A percentile compares a stretch with the other conserved stretches of the same genome.
Evolutionary conservation across 768 basidiomycete genomes (phyloP).

Genomic region (Hericium alpestre): DNA sequence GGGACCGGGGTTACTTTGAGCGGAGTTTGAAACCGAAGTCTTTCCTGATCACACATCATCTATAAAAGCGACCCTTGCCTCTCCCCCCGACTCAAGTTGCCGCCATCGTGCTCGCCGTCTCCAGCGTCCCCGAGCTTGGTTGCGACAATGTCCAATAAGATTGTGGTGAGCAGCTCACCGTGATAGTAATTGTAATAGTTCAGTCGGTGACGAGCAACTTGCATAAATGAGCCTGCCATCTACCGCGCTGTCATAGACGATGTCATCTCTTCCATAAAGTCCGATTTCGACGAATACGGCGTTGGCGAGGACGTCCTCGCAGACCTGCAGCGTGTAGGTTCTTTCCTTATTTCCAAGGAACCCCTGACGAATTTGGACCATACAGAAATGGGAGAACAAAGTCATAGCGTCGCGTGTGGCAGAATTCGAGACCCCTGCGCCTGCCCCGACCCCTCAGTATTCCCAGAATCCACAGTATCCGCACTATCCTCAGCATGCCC

Average conservation of each 20-base stretch:
- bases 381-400: conserved; percentile 93
- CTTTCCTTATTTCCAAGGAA: conserved; percentile 6
- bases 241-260: conserved; percentile 97
- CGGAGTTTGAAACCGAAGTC: conserved; percentile 35
- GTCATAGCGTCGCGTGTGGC: conserved; percentile 91
- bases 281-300: conserved; percentile 95
- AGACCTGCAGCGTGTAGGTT: conserved; percentile 79
- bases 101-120: conserved; percentile 19
- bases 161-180: conserved; percentile 87
- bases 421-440: conserved; percentile 62
- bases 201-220: conserved; percentile 39
- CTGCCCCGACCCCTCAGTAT: conserved; percentile 36
- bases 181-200: conserved; percentile 45
- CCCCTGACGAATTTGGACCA: conserved; percentile 5
- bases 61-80: conserved; percentile 31
- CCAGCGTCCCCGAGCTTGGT: conserved; percentile 19
- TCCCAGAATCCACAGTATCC: conserved; percentile 30
- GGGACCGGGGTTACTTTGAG: conserved; percentile 24
- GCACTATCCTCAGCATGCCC: conserved; percentile 19
- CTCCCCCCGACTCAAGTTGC: conserved; percentile 24
- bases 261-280: conserved; percentile 76
- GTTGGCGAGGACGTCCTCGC: conserved; percentile 81
- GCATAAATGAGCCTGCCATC: conserved; percentile 65
- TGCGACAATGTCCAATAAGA: conserved; percentile 85
- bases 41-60: conserved; percentile 26